These are phyloP conservation scores for Annulohypoxylon stygium DNA, from an alignment of 495 filamentous ascomycete genomes.

Conservation along the genomic window DNA sequence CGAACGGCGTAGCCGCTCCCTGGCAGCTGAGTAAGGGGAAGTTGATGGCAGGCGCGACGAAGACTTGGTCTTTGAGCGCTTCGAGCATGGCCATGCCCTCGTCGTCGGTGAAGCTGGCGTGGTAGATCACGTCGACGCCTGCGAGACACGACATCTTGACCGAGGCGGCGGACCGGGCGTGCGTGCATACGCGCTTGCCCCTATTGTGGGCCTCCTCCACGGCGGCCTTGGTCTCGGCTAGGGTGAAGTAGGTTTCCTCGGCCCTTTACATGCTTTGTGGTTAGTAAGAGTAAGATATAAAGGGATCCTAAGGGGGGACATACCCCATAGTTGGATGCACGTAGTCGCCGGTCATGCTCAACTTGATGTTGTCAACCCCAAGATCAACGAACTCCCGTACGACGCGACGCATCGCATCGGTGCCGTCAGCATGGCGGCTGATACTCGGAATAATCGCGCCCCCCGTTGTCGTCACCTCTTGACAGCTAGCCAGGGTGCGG, in stretches of 20 bases:
- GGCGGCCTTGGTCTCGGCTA: slow-evolving; percentile 21
- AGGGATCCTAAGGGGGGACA: not conserved
- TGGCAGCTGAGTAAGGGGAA: slow-evolving; percentile 1
- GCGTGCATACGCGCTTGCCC: slow-evolving; percentile 23
- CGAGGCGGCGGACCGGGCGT: slow-evolving; percentile 21
- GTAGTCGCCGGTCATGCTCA: slow-evolving; percentile 26
- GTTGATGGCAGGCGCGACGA: slow-evolving; percentile 11
- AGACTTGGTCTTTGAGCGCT: slow-evolving; percentile 13
- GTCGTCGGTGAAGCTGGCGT: slow-evolving; percentile 24
- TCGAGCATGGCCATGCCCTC: slow-evolving; percentile 27
- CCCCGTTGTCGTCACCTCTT: slow-evolving; percentile 9
- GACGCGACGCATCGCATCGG: slow-evolving; percentile 17
- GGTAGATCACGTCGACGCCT: slow-evolving; percentile 28
- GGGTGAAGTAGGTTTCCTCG: slow-evolving; percentile 24
- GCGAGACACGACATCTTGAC: slow-evolving; percentile 27
- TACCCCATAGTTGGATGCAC: slow-evolving; percentile 27
- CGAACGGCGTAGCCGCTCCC: not conserved
- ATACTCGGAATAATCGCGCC: slow-evolving; percentile 14
- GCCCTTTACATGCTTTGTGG: not conserved
- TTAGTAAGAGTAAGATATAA: not conserved
- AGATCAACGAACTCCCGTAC: slow-evolving; percentile 21
- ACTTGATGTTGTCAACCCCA: slow-evolving; percentile 20
- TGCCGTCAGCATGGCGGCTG: slow-evolving; percentile 6
- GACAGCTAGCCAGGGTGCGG: not conserved
- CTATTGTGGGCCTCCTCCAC: slow-evolving; percentile 25